Evolutionary conservation across 345 rosid genomes (phyloP).

Genomic region (Citrus cavaleriei): DNA sequence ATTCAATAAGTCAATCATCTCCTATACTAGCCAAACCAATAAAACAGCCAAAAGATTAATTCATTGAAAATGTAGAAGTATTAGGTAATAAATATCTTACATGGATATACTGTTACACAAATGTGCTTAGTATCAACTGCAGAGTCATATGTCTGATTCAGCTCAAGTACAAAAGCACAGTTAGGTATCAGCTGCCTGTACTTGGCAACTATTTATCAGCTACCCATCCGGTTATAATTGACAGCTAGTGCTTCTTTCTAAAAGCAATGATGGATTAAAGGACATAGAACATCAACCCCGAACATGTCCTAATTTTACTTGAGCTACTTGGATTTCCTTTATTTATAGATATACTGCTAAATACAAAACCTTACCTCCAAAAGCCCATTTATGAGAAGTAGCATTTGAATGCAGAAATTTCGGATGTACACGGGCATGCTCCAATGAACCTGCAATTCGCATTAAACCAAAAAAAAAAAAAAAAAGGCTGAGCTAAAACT

Average conservation of each 20-base stretch:
- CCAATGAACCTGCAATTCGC: slow-evolving; percentile 47
- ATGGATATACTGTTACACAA: not conserved
- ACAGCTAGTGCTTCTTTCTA: no score
- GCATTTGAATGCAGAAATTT: slow-evolving; percentile 98
- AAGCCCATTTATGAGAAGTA: slow-evolving; percentile 99
- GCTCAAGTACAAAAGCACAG: no score
- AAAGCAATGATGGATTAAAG: no score
- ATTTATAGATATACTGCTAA: not conserved
- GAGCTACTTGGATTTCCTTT: not conserved
- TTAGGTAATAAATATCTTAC: not conserved
- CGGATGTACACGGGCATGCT: slow-evolving; percentile 93
- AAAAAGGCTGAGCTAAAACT: not conserved
- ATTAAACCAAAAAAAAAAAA: not conserved
- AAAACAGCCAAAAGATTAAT: not conserved
- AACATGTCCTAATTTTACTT: not conserved
- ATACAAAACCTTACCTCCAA: slow-evolving; percentile 63
- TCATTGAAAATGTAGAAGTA: not conserved
- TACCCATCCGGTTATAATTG: no score
- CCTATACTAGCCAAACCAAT: not conserved
- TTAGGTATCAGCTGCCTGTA: no score
- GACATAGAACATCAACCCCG: no score
- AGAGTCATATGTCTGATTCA: no score
- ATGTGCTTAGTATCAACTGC: not conserved
- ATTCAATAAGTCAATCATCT: not conserved
- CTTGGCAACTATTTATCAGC: no score